Conservation (phyloP, 441 rosid species). For the Melastoma candidum region DNA sequence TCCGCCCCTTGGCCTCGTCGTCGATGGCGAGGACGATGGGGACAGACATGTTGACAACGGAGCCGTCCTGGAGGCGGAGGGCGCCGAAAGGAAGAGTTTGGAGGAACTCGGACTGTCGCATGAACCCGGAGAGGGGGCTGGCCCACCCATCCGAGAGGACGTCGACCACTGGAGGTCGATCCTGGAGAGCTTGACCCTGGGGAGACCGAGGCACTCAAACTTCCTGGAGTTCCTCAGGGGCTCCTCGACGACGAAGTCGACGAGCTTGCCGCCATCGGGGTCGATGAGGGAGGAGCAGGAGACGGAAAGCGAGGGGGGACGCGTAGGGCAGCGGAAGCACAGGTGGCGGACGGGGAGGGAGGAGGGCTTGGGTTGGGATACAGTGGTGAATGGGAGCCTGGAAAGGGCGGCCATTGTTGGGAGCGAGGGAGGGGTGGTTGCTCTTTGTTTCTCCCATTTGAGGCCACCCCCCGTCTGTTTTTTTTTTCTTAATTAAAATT, state of each 20-base stretch:
- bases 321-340: too few relatives aligned
- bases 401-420: too few relatives aligned
- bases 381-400: too few relatives aligned
- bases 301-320: too few relatives aligned
- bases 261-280: constrained; percentile 85
- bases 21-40: constrained; percentile 83
- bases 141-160: constrained; percentile 99
- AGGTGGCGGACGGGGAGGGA: too few relatives aligned
- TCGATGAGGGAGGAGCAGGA: constrained; percentile 31
- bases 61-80: constrained; percentile 77
- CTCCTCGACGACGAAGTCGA: constrained; percentile 53
- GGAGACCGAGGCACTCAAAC: constrained; percentile 49
- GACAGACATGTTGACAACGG: constrained; percentile 90
- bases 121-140: constrained; percentile 85
- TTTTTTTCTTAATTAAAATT: too few relatives aligned
- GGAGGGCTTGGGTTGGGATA: too few relatives aligned
- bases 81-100: constrained; percentile 98
- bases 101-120: constrained; percentile 99
- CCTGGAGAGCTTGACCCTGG: constrained; percentile 49
- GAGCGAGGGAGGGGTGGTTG: too few relatives aligned
- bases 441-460: too few relatives aligned
- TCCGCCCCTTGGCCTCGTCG: constrained; percentile 49
- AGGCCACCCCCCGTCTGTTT: too few relatives aligned
- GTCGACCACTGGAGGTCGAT: constrained; percentile 82
- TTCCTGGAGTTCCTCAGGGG: constrained; percentile 37